Evolutionary conservation across 1,284 basidiomycete genomes (phyloP).

Genomic region (Leccinum ponderosum): DNA sequence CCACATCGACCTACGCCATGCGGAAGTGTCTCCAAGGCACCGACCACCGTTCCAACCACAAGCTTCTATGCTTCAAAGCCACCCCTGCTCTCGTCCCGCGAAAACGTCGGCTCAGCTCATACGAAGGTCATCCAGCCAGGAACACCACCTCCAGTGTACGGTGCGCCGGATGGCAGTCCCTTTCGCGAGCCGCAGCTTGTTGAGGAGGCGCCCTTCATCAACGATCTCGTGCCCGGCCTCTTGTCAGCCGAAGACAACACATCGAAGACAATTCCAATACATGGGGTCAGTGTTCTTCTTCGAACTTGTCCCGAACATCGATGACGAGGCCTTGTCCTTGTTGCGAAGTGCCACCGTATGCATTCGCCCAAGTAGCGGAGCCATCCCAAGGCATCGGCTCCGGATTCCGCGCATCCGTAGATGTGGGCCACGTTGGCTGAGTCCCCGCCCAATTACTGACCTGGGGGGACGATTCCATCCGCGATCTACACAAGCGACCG

Average conservation of each 20-base stretch:
- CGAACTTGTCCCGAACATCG: constrained; percentile 52
- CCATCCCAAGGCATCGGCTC: constrained; percentile 28
- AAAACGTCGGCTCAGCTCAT: constrained; percentile 32
- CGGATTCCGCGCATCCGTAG: constrained; percentile 22
- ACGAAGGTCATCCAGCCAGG: constrained; percentile 30
- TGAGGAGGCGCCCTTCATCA: constrained; percentile 34
- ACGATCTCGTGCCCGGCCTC: constrained; percentile 32
- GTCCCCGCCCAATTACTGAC: constrained; percentile 22
- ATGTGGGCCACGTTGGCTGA: constrained; percentile 11
- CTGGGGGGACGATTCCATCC: constrained; percentile 47
- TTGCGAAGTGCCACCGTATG: constrained; percentile 18
- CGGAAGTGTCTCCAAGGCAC: constrained; percentile 18
- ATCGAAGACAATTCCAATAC: background rate
- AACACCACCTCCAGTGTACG: constrained; percentile 25
- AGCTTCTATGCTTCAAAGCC: constrained; percentile 35
- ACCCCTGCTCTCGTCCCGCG: constrained; percentile 35
- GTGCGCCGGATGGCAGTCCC: constrained; percentile 25
- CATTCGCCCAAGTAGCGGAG: constrained; percentile 21
- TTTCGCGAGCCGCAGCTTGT: constrained; percentile 51
- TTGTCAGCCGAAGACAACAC: constrained; percentile 21
- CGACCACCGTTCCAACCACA: constrained; percentile 24
- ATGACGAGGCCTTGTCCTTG: constrained; percentile 40
- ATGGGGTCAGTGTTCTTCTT: constrained; percentile 55
- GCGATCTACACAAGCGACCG: constrained; percentile 48
- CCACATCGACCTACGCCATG: constrained; percentile 20